These are phyloP conservation scores for Mycena vulgaris DNA, from an alignment of 768 basidiomycete species.

Conservation along the genomic window DNA sequence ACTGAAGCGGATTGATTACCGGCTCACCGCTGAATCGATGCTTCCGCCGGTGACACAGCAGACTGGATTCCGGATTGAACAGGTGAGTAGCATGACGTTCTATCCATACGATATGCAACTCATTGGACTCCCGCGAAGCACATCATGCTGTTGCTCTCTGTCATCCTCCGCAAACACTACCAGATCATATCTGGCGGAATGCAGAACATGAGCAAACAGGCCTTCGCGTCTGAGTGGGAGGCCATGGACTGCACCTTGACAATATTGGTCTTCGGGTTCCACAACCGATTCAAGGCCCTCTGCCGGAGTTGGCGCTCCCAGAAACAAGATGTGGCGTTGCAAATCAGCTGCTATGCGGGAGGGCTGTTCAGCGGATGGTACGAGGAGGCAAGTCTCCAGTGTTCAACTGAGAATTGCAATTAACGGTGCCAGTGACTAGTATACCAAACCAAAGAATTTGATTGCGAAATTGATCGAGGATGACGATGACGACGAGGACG, in stretches of 20 bases:
- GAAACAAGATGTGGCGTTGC: not conserved
- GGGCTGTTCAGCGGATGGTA: not conserved
- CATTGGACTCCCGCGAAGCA: not conserved
- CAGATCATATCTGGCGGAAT: constrained; percentile 8
- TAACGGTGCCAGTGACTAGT: not conserved
- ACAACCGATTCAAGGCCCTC: not conserved
- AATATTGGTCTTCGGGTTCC: not conserved
- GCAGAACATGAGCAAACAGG: not conserved
- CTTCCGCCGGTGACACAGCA: not conserved
- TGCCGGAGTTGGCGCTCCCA: not conserved
- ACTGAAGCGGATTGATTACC: not conserved
- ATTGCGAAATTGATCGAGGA: not conserved
- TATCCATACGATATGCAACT: too few relatives aligned
- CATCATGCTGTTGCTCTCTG: constrained; percentile 7
- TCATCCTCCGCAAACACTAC: constrained; percentile 15
- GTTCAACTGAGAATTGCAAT: not conserved
- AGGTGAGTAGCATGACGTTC: constrained; percentile 1
- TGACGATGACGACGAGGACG: not conserved
- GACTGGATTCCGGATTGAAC: constrained; percentile 25
- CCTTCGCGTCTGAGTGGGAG: not conserved
- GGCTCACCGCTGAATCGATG: not conserved
- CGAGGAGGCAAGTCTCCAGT: not conserved
- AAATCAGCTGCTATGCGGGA: not conserved
- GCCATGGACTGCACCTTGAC: not conserved
- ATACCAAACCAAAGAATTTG: not conserved